Conservation (phyloP, 2,329 filamentous ascomycete species). For the Tolypocladium pustulatum region DNA sequence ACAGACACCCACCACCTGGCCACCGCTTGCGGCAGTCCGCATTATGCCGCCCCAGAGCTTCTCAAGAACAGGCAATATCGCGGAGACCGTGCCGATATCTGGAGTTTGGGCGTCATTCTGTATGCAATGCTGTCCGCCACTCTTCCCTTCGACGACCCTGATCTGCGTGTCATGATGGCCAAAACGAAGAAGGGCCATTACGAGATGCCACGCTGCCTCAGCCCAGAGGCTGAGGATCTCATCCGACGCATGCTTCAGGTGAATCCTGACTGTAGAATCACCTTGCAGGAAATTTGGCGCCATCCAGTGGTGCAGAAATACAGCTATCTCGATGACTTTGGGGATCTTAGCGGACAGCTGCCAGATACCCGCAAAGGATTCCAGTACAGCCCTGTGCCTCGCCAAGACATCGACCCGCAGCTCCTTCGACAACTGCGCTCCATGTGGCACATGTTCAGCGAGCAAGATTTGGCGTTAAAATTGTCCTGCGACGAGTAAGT, state of each 20-base stretch:
- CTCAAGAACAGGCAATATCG: slow-evolving; percentile 68
- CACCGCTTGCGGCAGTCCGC: slow-evolving; percentile 90
- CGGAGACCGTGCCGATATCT: slow-evolving; percentile 81
- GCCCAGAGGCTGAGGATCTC: slow-evolving; percentile 62
- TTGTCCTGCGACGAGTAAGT: slow-evolving; percentile 56
- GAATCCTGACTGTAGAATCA: slow-evolving; percentile 69
- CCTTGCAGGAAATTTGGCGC: slow-evolving; percentile 70
- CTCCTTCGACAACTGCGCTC: slow-evolving; percentile 78
- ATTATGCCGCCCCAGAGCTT: slow-evolving; percentile 92
- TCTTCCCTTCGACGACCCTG: slow-evolving; percentile 68
- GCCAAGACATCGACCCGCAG: slow-evolving; percentile 66
- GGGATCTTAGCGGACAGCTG: slow-evolving; percentile 41
- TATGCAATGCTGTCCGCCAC: slow-evolving; percentile 78
- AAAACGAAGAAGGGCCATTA: slow-evolving; percentile 51
- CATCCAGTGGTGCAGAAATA: slow-evolving; percentile 84
- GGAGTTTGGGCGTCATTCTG: slow-evolving; percentile 86
- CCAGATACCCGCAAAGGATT: slow-evolving; percentile 51
- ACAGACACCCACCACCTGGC: slow-evolving; percentile 66
- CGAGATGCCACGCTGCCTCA: slow-evolving; percentile 52
- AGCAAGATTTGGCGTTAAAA: slow-evolving; percentile 58
- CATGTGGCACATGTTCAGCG: slow-evolving; percentile 79
- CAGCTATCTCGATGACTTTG: slow-evolving; percentile 60
- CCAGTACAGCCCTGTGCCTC: slow-evolving; percentile 44
- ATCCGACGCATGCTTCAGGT: slow-evolving; percentile 70
- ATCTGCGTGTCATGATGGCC: slow-evolving; percentile 51